Percentiles rank a stretch among this genome's conserved stretches.
Evolutionary conservation across 2,329 filamentous ascomycete species (phyloP).

Genomic region (Leptographium galeiforme): DNA sequence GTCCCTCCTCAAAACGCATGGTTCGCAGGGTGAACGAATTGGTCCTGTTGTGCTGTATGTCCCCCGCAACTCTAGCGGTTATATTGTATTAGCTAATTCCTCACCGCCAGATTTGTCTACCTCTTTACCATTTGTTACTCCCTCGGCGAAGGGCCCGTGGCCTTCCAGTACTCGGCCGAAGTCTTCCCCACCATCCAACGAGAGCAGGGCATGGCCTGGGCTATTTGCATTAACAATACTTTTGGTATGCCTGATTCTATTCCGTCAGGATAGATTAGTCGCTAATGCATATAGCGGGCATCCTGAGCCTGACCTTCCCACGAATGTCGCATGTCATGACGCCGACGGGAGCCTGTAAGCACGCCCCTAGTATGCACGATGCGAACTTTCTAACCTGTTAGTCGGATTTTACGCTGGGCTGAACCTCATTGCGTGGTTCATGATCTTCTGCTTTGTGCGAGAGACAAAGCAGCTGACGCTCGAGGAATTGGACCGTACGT

Average conservation of each 20-base stretch:
- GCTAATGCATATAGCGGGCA: conserved; percentile 35
- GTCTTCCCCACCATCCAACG: conserved; percentile 59
- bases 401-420: conserved; percentile 41
- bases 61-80: conserved; percentile 5
- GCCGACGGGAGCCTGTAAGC: conserved; percentile 23
- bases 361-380: neutral
- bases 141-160: conserved; percentile 47
- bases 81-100: no score
- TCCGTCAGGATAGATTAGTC: conserved; percentile 15
- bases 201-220: conserved; percentile 46
- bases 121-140: conserved; percentile 18
- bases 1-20: neutral
- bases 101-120: neutral
- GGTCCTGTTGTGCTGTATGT: neutral
- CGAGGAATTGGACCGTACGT: conserved; percentile 46
- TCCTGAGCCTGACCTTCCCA: conserved; percentile 51
- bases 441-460: conserved; percentile 44
- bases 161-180: conserved; percentile 56
- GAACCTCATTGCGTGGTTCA: conserved; percentile 40
- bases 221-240: conserved; percentile 5
- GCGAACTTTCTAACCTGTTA: neutral
- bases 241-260: neutral
- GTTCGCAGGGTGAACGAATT: neutral
- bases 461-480: conserved; percentile 47
- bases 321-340: conserved; percentile 31